Evolutionary conservation across 495 filamentous ascomycete species (phyloP), one percentile per base, ranked within the genome.

Genomic region (Hyaloscypha bicolor): DNA sequence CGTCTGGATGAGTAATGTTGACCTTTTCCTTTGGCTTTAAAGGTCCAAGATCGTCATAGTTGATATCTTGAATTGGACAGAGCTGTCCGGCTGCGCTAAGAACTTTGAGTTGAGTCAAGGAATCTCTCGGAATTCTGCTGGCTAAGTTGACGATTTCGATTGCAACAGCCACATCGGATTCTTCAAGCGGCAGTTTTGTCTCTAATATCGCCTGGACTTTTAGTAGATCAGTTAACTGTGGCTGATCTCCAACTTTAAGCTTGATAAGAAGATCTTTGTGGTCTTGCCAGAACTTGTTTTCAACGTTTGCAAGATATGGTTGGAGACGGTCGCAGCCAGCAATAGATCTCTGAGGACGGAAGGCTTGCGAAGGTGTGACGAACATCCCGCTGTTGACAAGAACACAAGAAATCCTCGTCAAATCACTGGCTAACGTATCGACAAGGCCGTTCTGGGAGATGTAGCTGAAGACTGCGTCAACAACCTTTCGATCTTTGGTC

Each of bases 131-230:
- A 22, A 74, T 29, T 33, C 32, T 56, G 6, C 71, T 66, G 12
- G 75, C 70, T 30, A 77, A 62, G 21, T 72, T 62, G 19, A 76
- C 52, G 9, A 74, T 52, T 52, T 74, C 62, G 14, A 76, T 73
- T 21, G 71, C 76, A 19, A 79, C 65, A 32, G 12, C 39, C 12
- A 77, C 55, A 12, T 73, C 68, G 0, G 22, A 19, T 14, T 64
- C 64, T 9, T 61, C 57, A 25, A 80, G 65, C 9, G 55, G 42
- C 1, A 29, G 29, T 11, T 64, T 55, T 14, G 30, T 21, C 9
- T 67, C 63, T 1, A 79, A 55, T 37, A 55, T 21, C 30, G 60
- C 42, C 60, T 76, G 72, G 11, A 77, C 58, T 32, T 63, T 12
- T 1, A 69, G 69, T 21, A 80, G 55, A 56, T 76, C 62, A 19